These are phyloP conservation scores for Claviceps sp. DNA, from an alignment of 2,329 filamentous ascomycete species.

Conservation along the genomic window DNA sequence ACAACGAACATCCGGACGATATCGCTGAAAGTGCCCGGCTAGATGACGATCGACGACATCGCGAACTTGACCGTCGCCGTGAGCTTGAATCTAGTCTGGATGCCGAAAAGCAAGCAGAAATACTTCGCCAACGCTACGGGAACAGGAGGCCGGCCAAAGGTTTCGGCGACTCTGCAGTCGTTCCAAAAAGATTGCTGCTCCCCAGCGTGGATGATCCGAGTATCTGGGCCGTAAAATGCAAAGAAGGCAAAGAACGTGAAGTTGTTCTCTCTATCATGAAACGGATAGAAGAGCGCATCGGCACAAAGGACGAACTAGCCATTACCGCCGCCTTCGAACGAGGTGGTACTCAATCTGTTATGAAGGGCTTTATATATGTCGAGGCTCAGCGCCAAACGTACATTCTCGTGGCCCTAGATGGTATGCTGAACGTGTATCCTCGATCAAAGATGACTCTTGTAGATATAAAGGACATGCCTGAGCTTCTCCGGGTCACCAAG, in stretches of 20 bases:
- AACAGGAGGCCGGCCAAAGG: conserved; percentile 55
- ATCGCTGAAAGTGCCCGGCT: conserved; percentile 66
- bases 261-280: conserved; percentile 80
- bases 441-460: conserved; percentile 77
- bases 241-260: conserved; percentile 90
- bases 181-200: conserved; percentile 74
- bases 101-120: conserved; percentile 82
- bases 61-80: conserved; percentile 84
- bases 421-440: conserved; percentile 80
- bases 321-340: conserved; percentile 91
- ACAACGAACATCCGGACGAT: conserved; percentile 84
- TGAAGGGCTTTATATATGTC: conserved; percentile 92
- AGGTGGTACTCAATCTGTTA: conserved; percentile 59
- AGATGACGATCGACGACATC: conserved; percentile 81
- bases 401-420: conserved; percentile 69
- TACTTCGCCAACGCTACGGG: conserved; percentile 77
- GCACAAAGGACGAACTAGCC: conserved; percentile 65
- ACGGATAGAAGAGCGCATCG: conserved; percentile 66
- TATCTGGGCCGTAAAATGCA: conserved; percentile 89
- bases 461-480: conserved; percentile 94
- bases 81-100: conserved; percentile 81
- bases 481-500: conserved; percentile 81
- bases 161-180: conserved; percentile 56
- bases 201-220: conserved; percentile 91
- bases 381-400: conserved; percentile 82